Base-by-base conservation (phyloP, 2,329 filamentous ascomycete species). In the Bertia moriformis region DNA sequence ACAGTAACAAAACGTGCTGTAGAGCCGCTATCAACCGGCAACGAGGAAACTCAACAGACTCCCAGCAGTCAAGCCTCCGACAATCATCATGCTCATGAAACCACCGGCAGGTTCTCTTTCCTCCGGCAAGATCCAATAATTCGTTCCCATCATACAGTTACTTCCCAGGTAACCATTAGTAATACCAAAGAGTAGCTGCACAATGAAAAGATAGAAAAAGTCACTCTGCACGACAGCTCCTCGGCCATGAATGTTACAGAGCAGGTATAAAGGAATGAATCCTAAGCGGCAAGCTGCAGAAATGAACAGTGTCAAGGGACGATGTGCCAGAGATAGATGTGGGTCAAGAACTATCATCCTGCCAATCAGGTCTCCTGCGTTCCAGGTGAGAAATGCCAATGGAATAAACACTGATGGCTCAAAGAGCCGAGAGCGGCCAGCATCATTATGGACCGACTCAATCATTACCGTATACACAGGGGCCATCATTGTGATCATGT, bases 61-160 rank as follows among this genome's bases (percentile, higher is more conserved):
- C 10, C 77, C 77, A 12, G 63, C 63, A 3, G 74, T 65, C 50
- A 81, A 54, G 0, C 77, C 76, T n/a, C 60, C 65, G 4, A 80
- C 73, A 81, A 62, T 54, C 69, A 71, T 41, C 80, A 51, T 14
- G 32, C 70, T 70, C 77, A 82, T 82, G 49, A 81, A 81, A 1
- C 71, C 76, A 39, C 77, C 77, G 1, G 73, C 71, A 10, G 75
- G 73, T 48, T 78, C 73, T 18, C 69, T 59, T 51, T 82, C 76
- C 2, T 75, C 69, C 0, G 61, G 57, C 4, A 69, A 66, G 1
- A 81, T 74, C 63, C 66, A 76, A 40, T 69, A 63, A 0, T 62
- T 65, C 7, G 73, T 71, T 2, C 72, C 71, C 63, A 82, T 79
- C 76, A 82, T 81, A 48, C 72, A 77, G 42, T 62, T 69, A 44